Conservation (phyloP, 225 moss, liverwort and hornwort genomes). For the Polytrichum commune region DNA sequence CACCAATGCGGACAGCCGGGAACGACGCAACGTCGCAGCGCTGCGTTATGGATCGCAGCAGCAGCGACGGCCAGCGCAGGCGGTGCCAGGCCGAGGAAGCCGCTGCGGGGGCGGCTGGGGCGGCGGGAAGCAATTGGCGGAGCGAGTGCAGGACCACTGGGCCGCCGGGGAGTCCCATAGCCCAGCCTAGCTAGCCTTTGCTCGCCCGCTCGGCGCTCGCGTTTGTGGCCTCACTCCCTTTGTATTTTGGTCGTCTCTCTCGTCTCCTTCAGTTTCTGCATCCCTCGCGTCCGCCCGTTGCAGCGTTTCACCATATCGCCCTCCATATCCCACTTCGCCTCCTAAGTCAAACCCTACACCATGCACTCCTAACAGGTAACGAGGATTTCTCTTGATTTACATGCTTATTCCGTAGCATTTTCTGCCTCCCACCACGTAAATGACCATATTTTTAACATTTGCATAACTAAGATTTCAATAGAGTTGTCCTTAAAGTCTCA, state of each 20-base stretch:
- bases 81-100: background rate
- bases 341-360: too few relatives aligned
- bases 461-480: too few relatives aligned
- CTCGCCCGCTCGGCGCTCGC: background rate
- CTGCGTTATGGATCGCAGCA: background rate
- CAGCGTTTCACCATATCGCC: background rate
- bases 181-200: background rate
- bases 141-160: slow-evolving; percentile 11
- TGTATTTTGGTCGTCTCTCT: slow-evolving; percentile 15
- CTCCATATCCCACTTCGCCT: too few relatives aligned
- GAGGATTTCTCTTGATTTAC: too few relatives aligned
- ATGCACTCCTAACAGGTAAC: too few relatives aligned
- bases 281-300: background rate
- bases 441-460: too few relatives aligned
- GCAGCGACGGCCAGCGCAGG: background rate
- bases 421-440: too few relatives aligned
- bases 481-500: too few relatives aligned
- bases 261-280: background rate
- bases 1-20: background rate
- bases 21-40: background rate
- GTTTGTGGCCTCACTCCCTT: background rate
- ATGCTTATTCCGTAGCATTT: too few relatives aligned
- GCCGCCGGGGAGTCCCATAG: slow-evolving; percentile 27
- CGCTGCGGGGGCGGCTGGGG: background rate
- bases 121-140: slow-evolving; percentile 8